phyloP scores from a whole-genome alignment of 495 filamentous ascomycete genomes.

The Extremus antarcticus region DNA sequence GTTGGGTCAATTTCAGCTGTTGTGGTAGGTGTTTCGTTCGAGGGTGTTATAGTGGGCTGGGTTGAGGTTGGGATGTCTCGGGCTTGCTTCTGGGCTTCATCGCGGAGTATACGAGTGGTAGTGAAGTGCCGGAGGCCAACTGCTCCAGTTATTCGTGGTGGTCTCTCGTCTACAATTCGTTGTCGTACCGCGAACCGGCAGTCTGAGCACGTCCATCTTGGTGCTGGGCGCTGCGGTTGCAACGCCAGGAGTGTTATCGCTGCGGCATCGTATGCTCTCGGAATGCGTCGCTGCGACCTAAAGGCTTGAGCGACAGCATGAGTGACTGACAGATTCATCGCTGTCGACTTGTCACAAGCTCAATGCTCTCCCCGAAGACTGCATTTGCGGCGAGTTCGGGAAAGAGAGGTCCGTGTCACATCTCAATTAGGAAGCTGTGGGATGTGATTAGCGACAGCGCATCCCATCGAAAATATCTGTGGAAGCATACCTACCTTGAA shows the following conservation, averaged over 20 bases:
- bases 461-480: background rate
- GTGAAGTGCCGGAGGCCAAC: background rate
- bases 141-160: background rate
- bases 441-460: background rate
- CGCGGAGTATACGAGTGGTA: background rate
- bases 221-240: background rate
- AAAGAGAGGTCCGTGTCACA: background rate
- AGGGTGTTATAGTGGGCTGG: background rate
- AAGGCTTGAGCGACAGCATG: background rate
- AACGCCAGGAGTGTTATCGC: background rate
- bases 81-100: background rate
- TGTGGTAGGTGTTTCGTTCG: background rate
- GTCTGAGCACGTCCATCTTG: background rate
- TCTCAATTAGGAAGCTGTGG: background rate
- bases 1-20: too few species aligned
- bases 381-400: background rate
- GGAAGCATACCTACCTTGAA: background rate
- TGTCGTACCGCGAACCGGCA: background rate
- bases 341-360: background rate
- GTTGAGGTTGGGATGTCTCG: background rate
- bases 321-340: background rate
- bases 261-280: background rate
- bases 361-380: background rate
- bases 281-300: background rate
- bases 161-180: background rate